A percentile compares a stretch with the other conserved stretches of the same genome.
phyloP scores from a whole-genome alignment of 768 basidiomycete genomes.

The Lactarius sp. region DNA sequence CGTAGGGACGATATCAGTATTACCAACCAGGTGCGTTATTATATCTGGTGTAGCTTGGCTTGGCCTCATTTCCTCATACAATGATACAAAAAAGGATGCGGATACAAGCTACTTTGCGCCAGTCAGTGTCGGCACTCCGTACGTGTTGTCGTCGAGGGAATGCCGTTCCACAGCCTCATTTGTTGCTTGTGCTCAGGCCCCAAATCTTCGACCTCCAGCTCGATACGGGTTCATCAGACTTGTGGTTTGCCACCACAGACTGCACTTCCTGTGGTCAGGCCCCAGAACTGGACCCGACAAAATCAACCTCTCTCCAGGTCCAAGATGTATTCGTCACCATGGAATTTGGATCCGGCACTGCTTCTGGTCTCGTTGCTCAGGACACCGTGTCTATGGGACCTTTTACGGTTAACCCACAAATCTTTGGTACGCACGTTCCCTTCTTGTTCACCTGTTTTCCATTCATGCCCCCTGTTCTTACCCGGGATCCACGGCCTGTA shows the following conservation, averaged over 20 bases:
- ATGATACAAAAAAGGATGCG: constrained; percentile 35
- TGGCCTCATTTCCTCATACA: not conserved
- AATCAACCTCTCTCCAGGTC: constrained; percentile 35
- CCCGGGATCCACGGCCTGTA: too few relatives aligned
- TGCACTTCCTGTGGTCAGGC: constrained; percentile 43
- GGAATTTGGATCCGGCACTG: constrained; percentile 66
- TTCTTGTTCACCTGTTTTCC: not conserved
- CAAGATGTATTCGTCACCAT: constrained; percentile 34
- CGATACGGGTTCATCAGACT: constrained; percentile 87
- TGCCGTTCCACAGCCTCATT: not conserved
- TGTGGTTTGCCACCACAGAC: constrained; percentile 69
- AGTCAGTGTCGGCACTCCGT: constrained; percentile 55
- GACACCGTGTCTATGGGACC: constrained; percentile 66
- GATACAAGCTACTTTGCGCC: constrained; percentile 57
- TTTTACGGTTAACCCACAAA: constrained; percentile 52
- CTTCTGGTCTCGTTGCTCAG: constrained; percentile 46
- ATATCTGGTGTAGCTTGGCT: not conserved
- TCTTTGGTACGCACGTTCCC: constrained; percentile 32
- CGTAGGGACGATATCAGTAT: constrained; percentile 40
- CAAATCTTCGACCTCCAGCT: constrained; percentile 76
- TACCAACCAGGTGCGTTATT: constrained; percentile 47
- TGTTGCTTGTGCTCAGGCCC: constrained; percentile 35
- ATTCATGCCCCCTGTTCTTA: too few relatives aligned
- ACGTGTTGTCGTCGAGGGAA: not conserved
- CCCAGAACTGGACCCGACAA: constrained; percentile 42